Conservation (phyloP, 306 rosid species). For the Vachellia pachyceras region DNA sequence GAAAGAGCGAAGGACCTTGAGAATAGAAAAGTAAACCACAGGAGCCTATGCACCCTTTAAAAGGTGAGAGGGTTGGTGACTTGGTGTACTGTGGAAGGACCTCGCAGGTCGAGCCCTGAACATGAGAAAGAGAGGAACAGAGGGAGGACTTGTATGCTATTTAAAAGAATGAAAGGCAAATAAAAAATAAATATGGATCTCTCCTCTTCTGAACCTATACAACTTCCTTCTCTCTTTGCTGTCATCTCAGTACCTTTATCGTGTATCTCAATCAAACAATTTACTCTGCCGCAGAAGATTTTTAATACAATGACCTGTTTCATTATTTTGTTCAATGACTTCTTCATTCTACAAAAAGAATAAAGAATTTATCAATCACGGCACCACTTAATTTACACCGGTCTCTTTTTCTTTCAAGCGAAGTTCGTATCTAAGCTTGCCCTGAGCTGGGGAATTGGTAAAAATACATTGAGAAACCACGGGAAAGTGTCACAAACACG, state of each 20-base stretch:
- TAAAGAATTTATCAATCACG: too few relatives aligned
- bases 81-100: too few relatives aligned
- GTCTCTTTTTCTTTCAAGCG: background rate
- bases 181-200: too few relatives aligned
- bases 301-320: background rate
- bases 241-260: conserved; percentile 46
- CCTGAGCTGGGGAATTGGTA: background rate
- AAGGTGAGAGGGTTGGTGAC: too few relatives aligned
- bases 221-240: conserved; percentile 26
- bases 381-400: background rate
- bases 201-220: conserved; percentile 2
- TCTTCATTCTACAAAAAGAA: too few relatives aligned
- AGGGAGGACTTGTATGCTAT: too few relatives aligned
- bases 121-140: too few relatives aligned
- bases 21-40: conserved; percentile 17
- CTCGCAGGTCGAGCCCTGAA: too few relatives aligned
- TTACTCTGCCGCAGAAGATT: background rate
- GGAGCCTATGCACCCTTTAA: background rate
- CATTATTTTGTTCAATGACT: background rate
- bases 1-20: background rate
- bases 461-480: background rate
- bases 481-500: background rate
- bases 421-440: background rate
- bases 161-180: too few relatives aligned
- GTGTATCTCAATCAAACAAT: conserved; percentile 37